Conservation (phyloP, 352 stramenopile species). For the Globisporangium cylindrosporum region DNA sequence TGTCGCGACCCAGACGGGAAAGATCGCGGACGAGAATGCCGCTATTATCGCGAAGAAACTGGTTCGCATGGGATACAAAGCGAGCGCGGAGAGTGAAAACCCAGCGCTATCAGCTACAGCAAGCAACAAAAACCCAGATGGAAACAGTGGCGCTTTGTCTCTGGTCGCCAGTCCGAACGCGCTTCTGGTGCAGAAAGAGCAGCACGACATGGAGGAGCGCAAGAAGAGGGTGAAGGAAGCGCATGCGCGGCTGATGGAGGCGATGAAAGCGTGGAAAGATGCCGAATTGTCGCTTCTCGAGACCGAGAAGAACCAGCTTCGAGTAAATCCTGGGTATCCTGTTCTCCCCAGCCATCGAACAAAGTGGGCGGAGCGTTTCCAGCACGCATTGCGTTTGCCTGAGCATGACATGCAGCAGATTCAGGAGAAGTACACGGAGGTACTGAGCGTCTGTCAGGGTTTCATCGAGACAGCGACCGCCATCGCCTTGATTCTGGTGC, state of each 20-base stretch:
- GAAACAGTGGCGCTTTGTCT: slow-evolving; percentile 13
- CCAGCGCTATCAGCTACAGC: slow-evolving; percentile 4
- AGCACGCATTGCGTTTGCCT: slow-evolving; percentile 40
- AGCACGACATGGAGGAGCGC: slow-evolving; percentile 40
- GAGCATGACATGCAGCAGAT: slow-evolving; percentile 42
- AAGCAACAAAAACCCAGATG: slow-evolving; percentile 14
- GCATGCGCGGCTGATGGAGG: slow-evolving; percentile 52
- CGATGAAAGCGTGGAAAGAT: slow-evolving; percentile 73
- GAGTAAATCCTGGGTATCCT: slow-evolving; percentile 38
- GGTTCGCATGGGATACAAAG: slow-evolving; percentile 63
- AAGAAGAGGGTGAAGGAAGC: slow-evolving; percentile 54
- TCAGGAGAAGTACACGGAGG: slow-evolving; percentile 81
- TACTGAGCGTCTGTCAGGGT: slow-evolving; percentile 84
- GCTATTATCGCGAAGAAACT: slow-evolving; percentile 43
- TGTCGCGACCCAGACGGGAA: slow-evolving; percentile 32
- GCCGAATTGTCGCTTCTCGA: slow-evolving; percentile 60
- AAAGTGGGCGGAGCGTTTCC: slow-evolving; percentile 62
- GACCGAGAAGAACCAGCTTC: slow-evolving; percentile 49
- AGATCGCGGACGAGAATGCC: slow-evolving; percentile 45
- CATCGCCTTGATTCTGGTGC: slow-evolving; percentile 73
- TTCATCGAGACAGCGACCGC: slow-evolving; percentile 79
- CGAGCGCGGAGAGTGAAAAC: slow-evolving; percentile 1
- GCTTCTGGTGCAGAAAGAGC: slow-evolving; percentile 54
- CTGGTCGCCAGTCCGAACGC: slow-evolving; percentile 25
- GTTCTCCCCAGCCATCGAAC: slow-evolving; percentile 47